Evolutionary conservation across 192 early-diverging fungal genomes (phyloP), one percentile per base, ranked within the genome.

Genomic region (Allomyces javanicus): DNA sequence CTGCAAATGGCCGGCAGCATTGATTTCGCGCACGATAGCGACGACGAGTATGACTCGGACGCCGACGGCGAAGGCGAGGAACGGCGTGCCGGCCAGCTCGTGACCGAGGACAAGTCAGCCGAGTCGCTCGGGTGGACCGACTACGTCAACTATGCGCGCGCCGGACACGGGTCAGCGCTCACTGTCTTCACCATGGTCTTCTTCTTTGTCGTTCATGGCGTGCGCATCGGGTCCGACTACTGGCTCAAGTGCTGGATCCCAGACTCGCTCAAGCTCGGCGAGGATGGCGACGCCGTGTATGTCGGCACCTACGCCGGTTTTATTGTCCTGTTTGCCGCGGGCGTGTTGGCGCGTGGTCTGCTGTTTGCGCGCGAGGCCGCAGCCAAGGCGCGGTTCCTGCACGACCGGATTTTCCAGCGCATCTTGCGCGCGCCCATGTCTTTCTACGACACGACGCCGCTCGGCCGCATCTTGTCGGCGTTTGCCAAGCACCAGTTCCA

Each of bases 161-260:
- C 69, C 24, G 69, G 69, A 9, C 63, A 70, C 25, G 86, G 86
- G 2, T 67, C 75, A 22, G 70, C 71, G 3, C 10, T 80, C 7
- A 77, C 83, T 4, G n/a, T 79, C 62, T 65, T 79, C 0, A 67
- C 82, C 21, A 72, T 77, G 5, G 25, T 70, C 24, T 71, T 82
- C 40, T 85, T 87, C 65, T 76, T 85, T 63, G 58, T 78, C 1
- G 81, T 83, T 1, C 83, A 88, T 69, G 78, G 74, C 24, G 66
- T 87, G 4, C 81, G 85, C 50, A 80, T 86, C 55, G 77, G 76
- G 63, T 75, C 76, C 55, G 79, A 78, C 45, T 81, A 73, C 64
- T 81, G 74, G 78, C 66, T 80, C 27, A 64, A 67, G 64, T 21
- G 19, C 0, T 33, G 44, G 44, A 65, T 63, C 33, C 66, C 61